Evolutionary conservation across 352 stramenopile species (phyloP), one percentile per base, ranked within the genome.

Genomic region (Globisporangium acanthophoron): DNA sequence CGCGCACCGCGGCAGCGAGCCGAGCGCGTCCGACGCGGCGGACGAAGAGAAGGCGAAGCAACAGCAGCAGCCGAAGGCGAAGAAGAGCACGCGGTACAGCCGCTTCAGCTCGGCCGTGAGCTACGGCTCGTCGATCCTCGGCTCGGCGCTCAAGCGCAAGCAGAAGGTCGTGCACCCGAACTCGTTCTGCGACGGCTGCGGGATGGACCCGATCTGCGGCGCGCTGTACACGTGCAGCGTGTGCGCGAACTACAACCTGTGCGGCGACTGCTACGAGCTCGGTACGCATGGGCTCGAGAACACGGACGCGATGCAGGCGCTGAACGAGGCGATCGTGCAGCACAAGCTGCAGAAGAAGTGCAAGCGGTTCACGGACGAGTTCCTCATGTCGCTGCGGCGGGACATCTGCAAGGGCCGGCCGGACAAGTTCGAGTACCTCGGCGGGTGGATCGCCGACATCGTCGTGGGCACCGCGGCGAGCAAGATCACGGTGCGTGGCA

Each of bases 381-480:
- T 93, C 41, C 60, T 93, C 4, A 49, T 85, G 6, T 90, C 82
- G 21, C 76, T 93, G 33, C 80, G 75, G 8, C 74, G 73, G 0
- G 83, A 93, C 67, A 80, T 93, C 33, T 93, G 83, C 70, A 93
- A 93, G 61, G 76, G 74, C 52, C 68, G 81, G 39, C 72, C 80
- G 0, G 80, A 89, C 70, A 93, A 93, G 67, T 88, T 93, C 54
- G 76, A 93, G 62, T 90, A 93, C 57, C 64, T 93, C 44, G 81
- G 84, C 31, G 71, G 74, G 31, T 93, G 84, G 84, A 88, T 93
- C 69, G 84, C 74, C 35, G 78, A 82, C 39, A 90, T 93, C 56
- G 76, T 93, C 7, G 76, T 83, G 50, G 80, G 80, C 41, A 87
- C 71, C 9, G 57, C 79, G 4, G 69, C 79, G 45, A 78, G 64